Conservation (phyloP, 257 asterid genomes). For the Gardenia jasminoides region DNA sequence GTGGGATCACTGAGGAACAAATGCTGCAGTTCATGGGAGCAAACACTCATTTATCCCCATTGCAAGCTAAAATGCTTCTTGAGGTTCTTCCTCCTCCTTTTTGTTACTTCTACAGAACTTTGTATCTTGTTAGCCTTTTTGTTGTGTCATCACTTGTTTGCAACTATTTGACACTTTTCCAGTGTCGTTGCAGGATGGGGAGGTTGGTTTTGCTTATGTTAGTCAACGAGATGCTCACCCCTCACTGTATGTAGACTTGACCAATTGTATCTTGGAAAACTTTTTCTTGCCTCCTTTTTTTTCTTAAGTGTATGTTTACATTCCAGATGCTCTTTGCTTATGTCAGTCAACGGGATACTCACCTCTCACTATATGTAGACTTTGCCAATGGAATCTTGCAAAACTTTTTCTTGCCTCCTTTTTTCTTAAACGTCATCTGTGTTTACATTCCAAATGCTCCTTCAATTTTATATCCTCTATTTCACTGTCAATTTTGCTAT, state of each 20-base stretch:
- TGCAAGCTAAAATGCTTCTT: constrained; percentile 70
- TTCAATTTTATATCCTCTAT: constrained; percentile 13
- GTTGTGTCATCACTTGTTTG: constrained; percentile 7
- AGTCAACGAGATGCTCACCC: constrained; percentile 97
- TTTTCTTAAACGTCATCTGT: background rate
- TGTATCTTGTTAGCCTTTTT: background rate
- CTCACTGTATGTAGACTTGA: constrained; percentile 65
- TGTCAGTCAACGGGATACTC: constrained; percentile 90
- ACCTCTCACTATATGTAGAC: constrained; percentile 77
- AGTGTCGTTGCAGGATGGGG: constrained; percentile 67
- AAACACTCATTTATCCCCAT: constrained; percentile 63
- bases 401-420: background rate
- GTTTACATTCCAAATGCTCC: constrained; percentile 1
- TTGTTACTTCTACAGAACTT: background rate
- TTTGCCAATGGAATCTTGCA: constrained; percentile 16
- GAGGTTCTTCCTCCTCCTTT: constrained; percentile 54
- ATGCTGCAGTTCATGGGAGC: constrained; percentile 96
- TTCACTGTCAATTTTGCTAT: background rate
- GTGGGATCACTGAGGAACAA: constrained; percentile 98
- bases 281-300: background rate
- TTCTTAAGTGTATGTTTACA: background rate
- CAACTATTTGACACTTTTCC: constrained; percentile 11
- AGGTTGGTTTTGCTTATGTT: constrained; percentile 83
- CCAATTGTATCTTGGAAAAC: constrained; percentile 6
- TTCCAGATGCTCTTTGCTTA: constrained; percentile 50